Conservation (phyloP, 164 flowering plant species). For the Paratinospora sagittata region DNA sequence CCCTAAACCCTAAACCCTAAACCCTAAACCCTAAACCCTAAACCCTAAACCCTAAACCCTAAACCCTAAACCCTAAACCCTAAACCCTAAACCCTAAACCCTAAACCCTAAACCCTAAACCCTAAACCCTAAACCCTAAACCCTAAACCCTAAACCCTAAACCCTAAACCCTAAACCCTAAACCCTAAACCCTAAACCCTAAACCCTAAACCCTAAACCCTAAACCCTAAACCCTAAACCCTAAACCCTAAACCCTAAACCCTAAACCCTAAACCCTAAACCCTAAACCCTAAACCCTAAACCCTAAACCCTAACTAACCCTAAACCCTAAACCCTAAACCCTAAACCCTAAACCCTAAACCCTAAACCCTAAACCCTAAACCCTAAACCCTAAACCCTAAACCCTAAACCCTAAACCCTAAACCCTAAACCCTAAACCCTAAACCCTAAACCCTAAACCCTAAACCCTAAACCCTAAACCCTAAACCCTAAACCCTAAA, state of each 20-base stretch:
- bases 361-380: conserved; percentile 20
- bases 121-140: conserved; percentile 20
- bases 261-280: conserved; percentile 15
- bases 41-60: conserved; percentile 14
- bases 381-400: conserved; percentile 15
- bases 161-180: conserved; percentile 18
- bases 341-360: conserved; percentile 20
- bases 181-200: conserved; percentile 20
- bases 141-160: conserved; percentile 20
- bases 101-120: conserved; percentile 18
- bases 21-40: conserved; percentile 13
- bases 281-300: conserved; percentile 15
- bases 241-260: conserved; percentile 11
- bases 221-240: conserved; percentile 17
- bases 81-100: conserved; percentile 14
- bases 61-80: conserved; percentile 14
- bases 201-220: conserved; percentile 17
- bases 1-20: conserved; percentile 13
- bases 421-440: conserved; percentile 11
- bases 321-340: conserved; percentile 20
- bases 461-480: conserved; percentile 14
- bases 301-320: conserved; percentile 10
- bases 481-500: conserved; percentile 10
- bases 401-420: conserved; percentile 9
- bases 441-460: conserved; percentile 18